A percentile compares a stretch with the other conserved stretches of the same genome.
These are phyloP conservation scores for Penicillium corylophilum DNA, from an alignment of 2,329 filamentous ascomycete species.

Conservation along the genomic window DNA sequence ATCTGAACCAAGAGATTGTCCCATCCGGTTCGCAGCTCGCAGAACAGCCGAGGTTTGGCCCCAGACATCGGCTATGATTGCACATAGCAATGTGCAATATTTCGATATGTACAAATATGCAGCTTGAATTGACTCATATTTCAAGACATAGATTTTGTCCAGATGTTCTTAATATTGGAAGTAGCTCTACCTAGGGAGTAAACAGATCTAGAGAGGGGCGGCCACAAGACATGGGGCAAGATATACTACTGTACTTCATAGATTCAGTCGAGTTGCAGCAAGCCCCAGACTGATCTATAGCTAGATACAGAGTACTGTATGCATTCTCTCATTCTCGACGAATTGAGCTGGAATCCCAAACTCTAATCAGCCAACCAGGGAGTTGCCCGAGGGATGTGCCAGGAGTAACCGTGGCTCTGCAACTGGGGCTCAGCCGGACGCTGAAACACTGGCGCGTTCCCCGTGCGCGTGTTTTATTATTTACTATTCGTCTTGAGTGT, in stretches of 20 bases:
- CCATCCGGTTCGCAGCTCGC: neutral
- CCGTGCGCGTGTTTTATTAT: slow-evolving; percentile 15
- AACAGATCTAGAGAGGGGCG: neutral
- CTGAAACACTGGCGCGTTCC: slow-evolving; percentile 28
- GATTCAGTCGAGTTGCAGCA: neutral
- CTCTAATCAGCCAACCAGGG: neutral
- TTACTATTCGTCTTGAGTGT: neutral
- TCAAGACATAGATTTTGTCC: neutral
- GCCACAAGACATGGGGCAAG: neutral
- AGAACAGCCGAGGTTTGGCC: neutral
- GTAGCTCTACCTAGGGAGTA: neutral
- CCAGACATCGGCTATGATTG: neutral
- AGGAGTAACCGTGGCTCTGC: slow-evolving; percentile 2
- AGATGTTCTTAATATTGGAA: neutral
- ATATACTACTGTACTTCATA: neutral
- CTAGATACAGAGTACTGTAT: neutral
- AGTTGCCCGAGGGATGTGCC: slow-evolving; percentile 3
- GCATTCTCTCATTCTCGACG: neutral
- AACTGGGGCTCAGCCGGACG: slow-evolving; percentile 9
- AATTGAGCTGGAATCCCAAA: neutral
- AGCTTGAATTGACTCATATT: neutral
- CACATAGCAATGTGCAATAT: neutral
- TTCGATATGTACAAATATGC: neutral
- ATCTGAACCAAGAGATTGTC: neutral
- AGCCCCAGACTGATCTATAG: too few species aligned